Percentiles rank a stretch among this genome's conserved stretches.
phyloP scores from a whole-genome alignment of 805 yeast genomes.

The Candida easanensis region DNA sequence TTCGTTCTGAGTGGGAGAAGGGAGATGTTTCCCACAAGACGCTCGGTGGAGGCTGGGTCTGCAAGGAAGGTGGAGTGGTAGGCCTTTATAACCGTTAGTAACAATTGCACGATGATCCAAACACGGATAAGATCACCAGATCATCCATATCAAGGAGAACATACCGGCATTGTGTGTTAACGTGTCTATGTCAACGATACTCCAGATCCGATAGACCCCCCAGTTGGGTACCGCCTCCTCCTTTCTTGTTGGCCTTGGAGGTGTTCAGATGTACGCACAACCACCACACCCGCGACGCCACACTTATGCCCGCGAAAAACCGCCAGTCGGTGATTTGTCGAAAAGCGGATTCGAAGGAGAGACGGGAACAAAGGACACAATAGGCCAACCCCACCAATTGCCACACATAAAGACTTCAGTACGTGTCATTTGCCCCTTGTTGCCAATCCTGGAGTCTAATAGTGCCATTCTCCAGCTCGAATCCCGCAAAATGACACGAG shows the following conservation, averaged over 20 bases:
- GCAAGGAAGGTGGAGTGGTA: slow-evolving; percentile 77
- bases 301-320: background rate
- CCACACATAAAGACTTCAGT: background rate
- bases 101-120: too few relatives aligned
- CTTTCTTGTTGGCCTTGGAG: background rate
- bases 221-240: too few relatives aligned
- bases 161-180: slow-evolving; percentile 14
- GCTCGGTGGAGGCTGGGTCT: slow-evolving; percentile 53
- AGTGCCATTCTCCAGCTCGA: background rate
- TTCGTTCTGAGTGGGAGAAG: slow-evolving; percentile 82
- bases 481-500: background rate
- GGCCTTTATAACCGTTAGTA: slow-evolving; percentile 39
- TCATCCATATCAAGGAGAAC: slow-evolving; percentile 4
- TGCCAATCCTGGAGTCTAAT: background rate
- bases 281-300: background rate
- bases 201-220: background rate
- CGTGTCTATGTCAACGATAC: background rate
- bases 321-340: background rate
- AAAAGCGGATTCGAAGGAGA: too few relatives aligned
- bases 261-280: background rate
- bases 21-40: slow-evolving; percentile 71
- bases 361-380: too few relatives aligned
- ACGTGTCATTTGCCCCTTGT: background rate
- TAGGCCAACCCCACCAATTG: background rate
- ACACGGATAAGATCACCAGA: too few relatives aligned